Conservation (phyloP, 2,329 filamentous ascomycete species). For the Diaporthe sp. region DNA sequence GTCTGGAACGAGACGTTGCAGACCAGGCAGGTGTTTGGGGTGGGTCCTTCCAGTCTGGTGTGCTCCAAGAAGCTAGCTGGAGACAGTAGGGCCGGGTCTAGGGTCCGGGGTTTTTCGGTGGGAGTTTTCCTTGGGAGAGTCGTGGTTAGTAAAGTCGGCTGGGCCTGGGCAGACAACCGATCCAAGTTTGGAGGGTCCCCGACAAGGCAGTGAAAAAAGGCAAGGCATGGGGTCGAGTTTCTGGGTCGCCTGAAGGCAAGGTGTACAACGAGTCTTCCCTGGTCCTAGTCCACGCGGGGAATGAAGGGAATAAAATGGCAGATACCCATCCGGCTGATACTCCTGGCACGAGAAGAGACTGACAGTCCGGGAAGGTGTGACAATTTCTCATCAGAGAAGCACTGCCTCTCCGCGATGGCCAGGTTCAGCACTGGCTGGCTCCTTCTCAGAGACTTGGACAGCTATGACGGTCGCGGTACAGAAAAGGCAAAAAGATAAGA, state of each 20-base stretch:
- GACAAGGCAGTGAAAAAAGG: neutral
- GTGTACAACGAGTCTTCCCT: neutral
- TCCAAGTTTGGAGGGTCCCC: neutral
- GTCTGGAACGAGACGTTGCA: constrained; percentile 1
- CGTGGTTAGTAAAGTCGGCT: neutral
- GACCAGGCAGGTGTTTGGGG: neutral
- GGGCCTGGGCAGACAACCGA: neutral
- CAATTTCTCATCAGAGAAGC: neutral
- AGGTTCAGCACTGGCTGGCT: constrained; percentile 8
- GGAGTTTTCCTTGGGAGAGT: neutral
- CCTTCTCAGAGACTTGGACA: neutral
- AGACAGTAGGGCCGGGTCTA: neutral
- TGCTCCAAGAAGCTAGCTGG: neutral
- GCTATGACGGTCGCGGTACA: too few relatives aligned
- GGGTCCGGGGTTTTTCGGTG: neutral
- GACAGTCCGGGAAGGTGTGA: neutral
- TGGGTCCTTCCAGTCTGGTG: neutral
- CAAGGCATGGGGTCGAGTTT: neutral
- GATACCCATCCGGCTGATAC: neutral
- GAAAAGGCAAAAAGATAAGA: too few relatives aligned
- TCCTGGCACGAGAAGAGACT: neutral
- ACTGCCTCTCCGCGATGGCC: neutral
- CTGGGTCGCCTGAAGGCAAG: neutral
- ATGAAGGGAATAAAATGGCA: neutral
- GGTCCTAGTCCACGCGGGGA: neutral